Conservation (phyloP, 768 basidiomycete genomes). For the Pilatotrama ljubarskyi region DNA sequence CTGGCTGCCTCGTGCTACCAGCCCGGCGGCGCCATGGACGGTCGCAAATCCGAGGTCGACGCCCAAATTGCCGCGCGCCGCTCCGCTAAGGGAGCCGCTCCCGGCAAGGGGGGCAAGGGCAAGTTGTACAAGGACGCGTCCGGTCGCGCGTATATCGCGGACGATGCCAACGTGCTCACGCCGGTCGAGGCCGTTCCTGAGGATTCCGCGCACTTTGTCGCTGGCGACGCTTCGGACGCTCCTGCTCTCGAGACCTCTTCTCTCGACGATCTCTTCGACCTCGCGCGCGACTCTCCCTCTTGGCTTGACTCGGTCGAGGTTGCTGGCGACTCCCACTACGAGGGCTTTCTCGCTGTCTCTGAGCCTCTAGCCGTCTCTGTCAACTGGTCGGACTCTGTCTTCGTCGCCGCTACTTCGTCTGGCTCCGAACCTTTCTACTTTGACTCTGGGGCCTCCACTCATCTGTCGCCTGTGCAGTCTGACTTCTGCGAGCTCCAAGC, state of each 20-base stretch:
- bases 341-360: neutral
- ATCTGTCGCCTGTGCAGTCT: conserved; percentile 26
- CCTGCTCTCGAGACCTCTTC: neutral
- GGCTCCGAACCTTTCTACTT: neutral
- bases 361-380: neutral
- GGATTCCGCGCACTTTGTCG: neutral
- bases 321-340: neutral
- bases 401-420: neutral
- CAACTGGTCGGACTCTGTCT: neutral
- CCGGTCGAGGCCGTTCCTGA: neutral
- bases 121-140: neutral
- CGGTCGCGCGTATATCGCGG: neutral
- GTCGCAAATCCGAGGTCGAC: neutral
- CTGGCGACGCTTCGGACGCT: neutral
- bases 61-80: neutral
- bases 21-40: conserved; percentile 3
- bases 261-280: neutral
- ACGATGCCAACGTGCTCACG: neutral
- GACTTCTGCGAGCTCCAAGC: conserved; percentile 30
- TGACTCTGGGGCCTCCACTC: conserved; percentile 26
- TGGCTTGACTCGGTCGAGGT: neutral
- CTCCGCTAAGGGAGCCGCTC: no score
- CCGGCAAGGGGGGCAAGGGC: neutral
- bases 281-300: neutral
- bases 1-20: neutral